These are phyloP conservation scores for Dryas octopetala DNA, from an alignment of 306 rosid species.

Conservation along the genomic window DNA sequence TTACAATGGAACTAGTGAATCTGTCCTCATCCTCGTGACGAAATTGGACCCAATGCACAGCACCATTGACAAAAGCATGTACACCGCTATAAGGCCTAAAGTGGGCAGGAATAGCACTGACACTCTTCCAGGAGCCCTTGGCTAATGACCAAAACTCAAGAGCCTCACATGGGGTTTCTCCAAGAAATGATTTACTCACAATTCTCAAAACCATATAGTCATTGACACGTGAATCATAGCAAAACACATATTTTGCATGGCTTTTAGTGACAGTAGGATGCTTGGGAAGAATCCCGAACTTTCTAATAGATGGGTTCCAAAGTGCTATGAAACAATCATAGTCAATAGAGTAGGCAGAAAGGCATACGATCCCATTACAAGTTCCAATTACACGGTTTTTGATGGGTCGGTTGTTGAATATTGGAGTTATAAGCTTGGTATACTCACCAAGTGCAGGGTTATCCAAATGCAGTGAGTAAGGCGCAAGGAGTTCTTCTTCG, in stretches of 20 bases:
- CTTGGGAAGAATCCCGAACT: not conserved
- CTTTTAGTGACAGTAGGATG: not conserved
- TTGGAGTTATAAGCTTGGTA: not conserved
- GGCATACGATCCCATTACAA: not conserved
- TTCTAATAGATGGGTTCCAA: not conserved
- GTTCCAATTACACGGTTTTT: not conserved
- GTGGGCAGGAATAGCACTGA: not conserved
- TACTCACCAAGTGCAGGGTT: not conserved
- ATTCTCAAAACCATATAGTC: not conserved
- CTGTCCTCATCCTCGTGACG: not conserved
- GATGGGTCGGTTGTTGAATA: not conserved
- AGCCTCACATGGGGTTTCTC: not conserved
- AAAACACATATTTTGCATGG: not conserved
- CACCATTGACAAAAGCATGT: not conserved
- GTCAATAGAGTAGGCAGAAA: not conserved
- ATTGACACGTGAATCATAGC: not conserved
- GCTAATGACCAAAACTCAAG: not conserved
- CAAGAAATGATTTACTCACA: not conserved
- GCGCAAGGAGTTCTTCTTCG: not conserved
- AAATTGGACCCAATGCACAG: not conserved
- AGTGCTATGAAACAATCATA: not conserved
- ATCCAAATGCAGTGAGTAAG: not conserved
- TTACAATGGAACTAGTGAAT: not conserved
- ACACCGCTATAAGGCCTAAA: not conserved
- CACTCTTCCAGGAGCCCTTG: not conserved